Conservation (phyloP, 1,139 yeast genomes). For the Magnusiomyces suaveolens region DNA sequence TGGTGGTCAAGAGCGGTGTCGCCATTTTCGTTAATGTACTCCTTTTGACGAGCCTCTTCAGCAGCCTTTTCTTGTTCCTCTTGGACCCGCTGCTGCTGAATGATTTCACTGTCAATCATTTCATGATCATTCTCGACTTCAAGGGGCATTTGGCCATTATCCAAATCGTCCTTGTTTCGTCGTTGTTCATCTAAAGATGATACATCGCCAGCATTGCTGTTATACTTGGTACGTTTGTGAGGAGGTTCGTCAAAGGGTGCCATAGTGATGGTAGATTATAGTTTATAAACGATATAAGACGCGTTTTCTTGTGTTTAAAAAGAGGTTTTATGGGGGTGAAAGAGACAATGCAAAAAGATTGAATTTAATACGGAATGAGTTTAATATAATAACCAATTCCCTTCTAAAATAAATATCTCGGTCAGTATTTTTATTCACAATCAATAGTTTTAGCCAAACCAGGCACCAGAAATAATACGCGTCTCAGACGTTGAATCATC, state of each 20-base stretch:
- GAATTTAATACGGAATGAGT: no score
- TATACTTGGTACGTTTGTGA: not conserved
- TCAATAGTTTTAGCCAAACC: no score
- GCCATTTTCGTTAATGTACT: not conserved
- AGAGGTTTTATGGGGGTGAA: no score
- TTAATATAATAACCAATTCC: no score
- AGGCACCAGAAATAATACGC: not conserved
- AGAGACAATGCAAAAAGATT: no score
- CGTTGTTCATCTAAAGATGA: not conserved
- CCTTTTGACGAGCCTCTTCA: no score
- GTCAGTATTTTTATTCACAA: no score
- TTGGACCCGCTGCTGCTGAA: conserved; percentile 9
- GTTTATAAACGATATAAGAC: no score
- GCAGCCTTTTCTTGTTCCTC: conserved; percentile 7
- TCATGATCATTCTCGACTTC: conserved; percentile 2
- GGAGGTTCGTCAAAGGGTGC: not conserved
- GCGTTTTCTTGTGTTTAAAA: no score
- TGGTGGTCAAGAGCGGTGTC: not conserved
- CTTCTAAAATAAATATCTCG: no score
- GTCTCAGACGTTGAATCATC: not conserved
- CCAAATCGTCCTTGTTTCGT: not conserved
- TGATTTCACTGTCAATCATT: conserved; percentile 10
- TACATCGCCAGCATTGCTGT: not conserved
- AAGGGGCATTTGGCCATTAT: not conserved
- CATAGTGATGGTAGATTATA: no score